Evolutionary conservation across 2,329 filamentous ascomycete species (phyloP).

Genomic region (Fusarium nisikadoi): DNA sequence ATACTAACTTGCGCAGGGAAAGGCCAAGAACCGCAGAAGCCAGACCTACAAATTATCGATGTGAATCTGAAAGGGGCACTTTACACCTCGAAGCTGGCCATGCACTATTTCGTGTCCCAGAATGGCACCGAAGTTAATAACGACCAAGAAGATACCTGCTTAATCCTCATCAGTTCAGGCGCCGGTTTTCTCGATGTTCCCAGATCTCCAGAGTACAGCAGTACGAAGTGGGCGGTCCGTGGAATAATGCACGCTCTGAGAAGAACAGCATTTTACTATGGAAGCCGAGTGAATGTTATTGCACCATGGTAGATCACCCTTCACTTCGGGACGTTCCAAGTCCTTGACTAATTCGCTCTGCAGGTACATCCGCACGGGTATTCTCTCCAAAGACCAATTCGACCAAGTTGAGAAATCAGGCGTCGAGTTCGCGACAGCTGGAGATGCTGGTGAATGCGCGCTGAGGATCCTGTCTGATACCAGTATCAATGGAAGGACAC

Average conservation of each 20-base stretch:
- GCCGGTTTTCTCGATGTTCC: neutral
- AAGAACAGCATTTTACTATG: neutral
- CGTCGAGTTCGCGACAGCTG: neutral
- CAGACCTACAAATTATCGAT: neutral
- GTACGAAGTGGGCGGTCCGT: conserved; percentile 8
- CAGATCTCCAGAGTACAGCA: conserved; percentile 1
- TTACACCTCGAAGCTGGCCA: neutral
- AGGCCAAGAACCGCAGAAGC: neutral
- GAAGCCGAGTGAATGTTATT: neutral
- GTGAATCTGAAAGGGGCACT: neutral
- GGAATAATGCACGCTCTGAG: conserved; percentile 11
- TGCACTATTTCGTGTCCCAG: neutral
- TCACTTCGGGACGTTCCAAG: accelerated
- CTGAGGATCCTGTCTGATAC: neutral
- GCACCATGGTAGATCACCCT: neutral
- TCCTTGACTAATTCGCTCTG: accelerated
- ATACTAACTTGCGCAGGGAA: neutral
- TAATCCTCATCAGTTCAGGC: neutral
- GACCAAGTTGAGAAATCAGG: neutral
- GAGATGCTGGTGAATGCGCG: conserved; percentile 4
- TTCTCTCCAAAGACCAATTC: neutral
- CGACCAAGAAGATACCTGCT: neutral
- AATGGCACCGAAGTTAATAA: neutral
- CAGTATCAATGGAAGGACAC: neutral
- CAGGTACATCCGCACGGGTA: neutral